Evolutionary conservation across 257 asterid species (phyloP).

Genomic region (Salvia hispanica): DNA sequence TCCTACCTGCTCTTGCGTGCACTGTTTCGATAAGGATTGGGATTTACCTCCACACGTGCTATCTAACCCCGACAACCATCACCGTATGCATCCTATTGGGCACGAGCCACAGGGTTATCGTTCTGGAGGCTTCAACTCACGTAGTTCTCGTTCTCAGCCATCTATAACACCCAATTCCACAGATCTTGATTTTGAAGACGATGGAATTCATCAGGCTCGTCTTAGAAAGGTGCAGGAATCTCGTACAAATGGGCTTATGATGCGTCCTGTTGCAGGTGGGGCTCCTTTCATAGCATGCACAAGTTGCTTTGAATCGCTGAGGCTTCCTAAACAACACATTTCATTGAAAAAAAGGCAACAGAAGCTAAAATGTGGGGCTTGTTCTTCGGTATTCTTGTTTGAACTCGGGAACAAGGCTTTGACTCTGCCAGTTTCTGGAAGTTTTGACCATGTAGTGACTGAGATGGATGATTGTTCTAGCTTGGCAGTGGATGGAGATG

Average conservation of each 20-base stretch:
- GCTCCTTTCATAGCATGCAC: conserved; percentile 82
- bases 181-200: conserved; percentile 47
- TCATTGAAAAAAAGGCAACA: conserved; percentile 43
- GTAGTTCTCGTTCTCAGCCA: conserved; percentile 37
- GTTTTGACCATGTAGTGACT: conserved; percentile 41
- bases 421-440: conserved; percentile 50
- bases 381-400: conserved; percentile 65
- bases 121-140: conserved; percentile 43
- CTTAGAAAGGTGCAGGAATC: conserved; percentile 47
- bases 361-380: conserved; percentile 78
- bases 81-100: conserved; percentile 31
- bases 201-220: conserved; percentile 43
- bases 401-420: conserved; percentile 55
- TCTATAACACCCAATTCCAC: conserved; percentile 45
- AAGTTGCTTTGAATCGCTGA: conserved; percentile 78
- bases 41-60: conserved; percentile 45
- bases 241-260: conserved; percentile 37
- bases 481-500: conserved; percentile 50
- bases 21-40: conserved; percentile 54
- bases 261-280: conserved; percentile 79
- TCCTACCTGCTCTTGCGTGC: conserved; percentile 74
- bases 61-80: conserved; percentile 39
- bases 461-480: conserved; percentile 48
- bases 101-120: conserved; percentile 39
- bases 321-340: conserved; percentile 53